Conservation (phyloP, 2,329 filamentous ascomycete species). For the Calcarisporium arbuscula region DNA sequence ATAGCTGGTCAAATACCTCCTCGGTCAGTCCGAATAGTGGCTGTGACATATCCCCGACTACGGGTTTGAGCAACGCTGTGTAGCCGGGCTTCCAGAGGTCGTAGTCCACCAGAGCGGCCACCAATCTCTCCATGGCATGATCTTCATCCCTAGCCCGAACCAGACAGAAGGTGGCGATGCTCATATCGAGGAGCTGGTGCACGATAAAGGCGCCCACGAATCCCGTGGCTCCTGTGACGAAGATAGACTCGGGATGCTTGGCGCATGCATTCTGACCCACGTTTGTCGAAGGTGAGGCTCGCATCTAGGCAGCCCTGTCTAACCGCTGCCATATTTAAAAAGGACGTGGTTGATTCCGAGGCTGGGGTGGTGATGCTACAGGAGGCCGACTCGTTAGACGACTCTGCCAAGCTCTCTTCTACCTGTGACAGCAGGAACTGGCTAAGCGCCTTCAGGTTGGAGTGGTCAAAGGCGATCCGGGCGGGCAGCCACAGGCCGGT, state of each 20-base stretch:
- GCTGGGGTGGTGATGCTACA: neutral
- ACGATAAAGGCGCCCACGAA: conserved; percentile 12
- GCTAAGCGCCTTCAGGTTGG: conserved; percentile 4
- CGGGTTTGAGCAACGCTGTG: conserved; percentile 3
- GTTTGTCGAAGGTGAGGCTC: neutral
- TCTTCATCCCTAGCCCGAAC: conserved; percentile 6
- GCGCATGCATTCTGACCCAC: neutral
- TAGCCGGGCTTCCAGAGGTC: conserved; percentile 7
- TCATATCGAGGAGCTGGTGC: conserved; percentile 8
- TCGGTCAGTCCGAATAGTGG: too few relatives aligned
- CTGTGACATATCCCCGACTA: conserved; percentile 10
- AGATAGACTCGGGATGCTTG: neutral
- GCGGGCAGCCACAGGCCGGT: conserved; percentile 9
- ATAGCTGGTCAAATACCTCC: too few relatives aligned
- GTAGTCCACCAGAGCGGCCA: conserved; percentile 6
- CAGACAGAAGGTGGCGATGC: conserved; percentile 7
- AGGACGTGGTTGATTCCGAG: neutral
- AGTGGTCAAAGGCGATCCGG: conserved; percentile 6
- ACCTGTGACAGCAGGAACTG: neutral
- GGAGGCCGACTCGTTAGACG: neutral
- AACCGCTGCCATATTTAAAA: neutral
- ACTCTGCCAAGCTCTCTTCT: neutral
- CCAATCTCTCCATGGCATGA: conserved; percentile 3
- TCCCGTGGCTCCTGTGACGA: conserved; percentile 10
- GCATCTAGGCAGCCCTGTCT: neutral